phyloP scores from a whole-genome alignment of 352 stramenopile species.

The Phytophthora pistaciae region DNA sequence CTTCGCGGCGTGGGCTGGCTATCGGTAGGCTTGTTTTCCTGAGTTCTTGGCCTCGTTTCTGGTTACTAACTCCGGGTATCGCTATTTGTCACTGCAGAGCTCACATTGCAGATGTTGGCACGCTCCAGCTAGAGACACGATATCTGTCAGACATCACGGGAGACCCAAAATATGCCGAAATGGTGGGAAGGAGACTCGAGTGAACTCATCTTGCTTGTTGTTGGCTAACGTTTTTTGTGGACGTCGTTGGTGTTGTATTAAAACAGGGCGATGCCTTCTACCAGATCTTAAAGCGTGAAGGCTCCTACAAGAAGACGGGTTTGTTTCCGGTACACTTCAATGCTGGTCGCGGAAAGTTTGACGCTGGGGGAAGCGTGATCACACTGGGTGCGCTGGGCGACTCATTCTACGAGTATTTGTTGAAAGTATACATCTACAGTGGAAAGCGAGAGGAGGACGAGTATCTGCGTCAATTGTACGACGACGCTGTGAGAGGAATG shows the following conservation, averaged over 20 bases:
- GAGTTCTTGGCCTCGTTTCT: neutral
- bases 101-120: slow-evolving; percentile 85
- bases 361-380: slow-evolving; percentile 27
- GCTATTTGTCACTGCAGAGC: slow-evolving; percentile 35
- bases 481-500: slow-evolving; percentile 94
- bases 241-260: neutral
- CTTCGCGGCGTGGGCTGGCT: slow-evolving; percentile 53
- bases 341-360: slow-evolving; percentile 36
- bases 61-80: neutral
- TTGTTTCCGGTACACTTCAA: slow-evolving; percentile 92
- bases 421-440: slow-evolving; percentile 98
- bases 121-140: slow-evolving; percentile 85
- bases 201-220: neutral
- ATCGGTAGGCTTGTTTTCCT: slow-evolving; percentile 28
- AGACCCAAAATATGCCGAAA: slow-evolving; percentile 73
- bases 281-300: slow-evolving; percentile 71
- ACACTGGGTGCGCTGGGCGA: slow-evolving; percentile 95
- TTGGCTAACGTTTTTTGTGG: slow-evolving; percentile 6
- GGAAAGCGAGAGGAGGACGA: slow-evolving; percentile 75
- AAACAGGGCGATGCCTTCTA: slow-evolving; percentile 82
- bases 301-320: slow-evolving; percentile 78
- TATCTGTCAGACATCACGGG: slow-evolving; percentile 86
- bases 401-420: slow-evolving; percentile 98
- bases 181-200: slow-evolving; percentile 38
- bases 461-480: slow-evolving; percentile 92